Evolutionary conservation across 2,329 filamentous ascomycete genomes (phyloP), one percentile per base, ranked within the genome.

Genomic region (Cordyceps tenuipes): DNA sequence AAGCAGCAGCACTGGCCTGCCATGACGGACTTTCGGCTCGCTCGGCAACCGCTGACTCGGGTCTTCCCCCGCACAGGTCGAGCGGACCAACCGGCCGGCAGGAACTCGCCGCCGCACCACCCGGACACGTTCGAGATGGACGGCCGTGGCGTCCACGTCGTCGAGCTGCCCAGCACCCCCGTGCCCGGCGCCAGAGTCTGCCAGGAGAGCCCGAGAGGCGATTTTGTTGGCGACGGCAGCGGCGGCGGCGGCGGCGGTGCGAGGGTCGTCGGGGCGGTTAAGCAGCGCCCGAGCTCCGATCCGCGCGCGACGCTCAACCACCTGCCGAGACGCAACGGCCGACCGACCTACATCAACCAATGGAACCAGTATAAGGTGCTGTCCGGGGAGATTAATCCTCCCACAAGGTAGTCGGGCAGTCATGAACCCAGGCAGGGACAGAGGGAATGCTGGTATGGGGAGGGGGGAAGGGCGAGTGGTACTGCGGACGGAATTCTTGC

Each of bases 91-190:
- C 64, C 66, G 23, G 62, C 31, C 1, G n/a, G 65, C 57, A 66
- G 64, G 34, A 29, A 29, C 29, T 63, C 66, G 54, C 66, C 61
- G 15, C 68, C 71, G 8, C 62, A 69, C 10, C 60, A 60, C 17
- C 67, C 63, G 60, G 66, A 66, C 59, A 65, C 70, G n/a, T 73
- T 71, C 60, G 73, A 75, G 62, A 74, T 75, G 73, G 73, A 75
- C 59, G 72, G 67, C 26, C 69, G 69, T 8, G 68, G 64, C 31
- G 63, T 64, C 10, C 65, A 66, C 26, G 70, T 71, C 13, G 65
- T 69, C 15, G 73, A 75, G 63, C 66, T 75, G 36, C 71, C 73
- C 12, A 70, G 26, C 12, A 57, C 59, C 29, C 39, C 68, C 26
- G 61, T 66, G 23, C 65, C 56, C 12, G 50, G 5, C 10, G 36